A percentile compares a stretch with the other conserved stretches of the same genome.
Evolutionary conservation across 1,284 basidiomycete species (phyloP).

Genomic region (Microbotryum scabiosae): DNA sequence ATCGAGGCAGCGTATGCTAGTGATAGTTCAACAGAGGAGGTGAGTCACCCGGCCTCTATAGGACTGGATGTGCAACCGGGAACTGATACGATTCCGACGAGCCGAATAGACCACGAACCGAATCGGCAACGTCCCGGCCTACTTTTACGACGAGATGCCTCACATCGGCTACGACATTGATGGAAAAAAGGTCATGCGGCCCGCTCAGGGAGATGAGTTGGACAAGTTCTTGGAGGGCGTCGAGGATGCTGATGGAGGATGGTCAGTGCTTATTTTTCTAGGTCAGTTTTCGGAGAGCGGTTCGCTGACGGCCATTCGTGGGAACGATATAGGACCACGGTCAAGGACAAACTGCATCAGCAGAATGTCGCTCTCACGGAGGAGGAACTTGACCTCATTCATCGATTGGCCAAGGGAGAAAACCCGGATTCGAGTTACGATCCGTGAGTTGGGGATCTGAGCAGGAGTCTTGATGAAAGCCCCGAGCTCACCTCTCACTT

Average conservation of each 20-base stretch:
- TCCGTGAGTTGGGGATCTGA: constrained; percentile 38
- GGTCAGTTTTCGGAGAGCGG: not conserved
- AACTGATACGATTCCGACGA: too few species aligned
- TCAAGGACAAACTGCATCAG: constrained; percentile 81
- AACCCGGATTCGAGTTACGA: constrained; percentile 83
- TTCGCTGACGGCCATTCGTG: not conserved
- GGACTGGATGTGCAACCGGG: too few species aligned
- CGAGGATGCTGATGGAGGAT: constrained; percentile 73
- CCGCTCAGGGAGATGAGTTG: constrained; percentile 90
- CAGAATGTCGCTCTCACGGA: constrained; percentile 76
- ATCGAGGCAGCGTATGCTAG: constrained; percentile 95
- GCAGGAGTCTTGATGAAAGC: not conserved
- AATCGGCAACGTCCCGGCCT: constrained; percentile 88
- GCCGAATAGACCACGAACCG: constrained; percentile 72
- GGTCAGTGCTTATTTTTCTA: constrained; percentile 49
- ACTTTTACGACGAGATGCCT: constrained; percentile 99
- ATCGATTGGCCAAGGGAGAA: constrained; percentile 77
- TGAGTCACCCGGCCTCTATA: too few species aligned
- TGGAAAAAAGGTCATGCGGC: constrained; percentile 87
- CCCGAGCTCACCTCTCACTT: not conserved
- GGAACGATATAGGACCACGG: constrained; percentile 62
- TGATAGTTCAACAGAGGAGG: constrained; percentile 94
- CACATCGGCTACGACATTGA: constrained; percentile 96
- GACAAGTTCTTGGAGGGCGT: constrained; percentile 94
- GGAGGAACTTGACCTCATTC: constrained; percentile 93